Evolutionary conservation across 345 rosid species (phyloP), one percentile per base, ranked within the genome.

Genomic region (Punica granatum): DNA sequence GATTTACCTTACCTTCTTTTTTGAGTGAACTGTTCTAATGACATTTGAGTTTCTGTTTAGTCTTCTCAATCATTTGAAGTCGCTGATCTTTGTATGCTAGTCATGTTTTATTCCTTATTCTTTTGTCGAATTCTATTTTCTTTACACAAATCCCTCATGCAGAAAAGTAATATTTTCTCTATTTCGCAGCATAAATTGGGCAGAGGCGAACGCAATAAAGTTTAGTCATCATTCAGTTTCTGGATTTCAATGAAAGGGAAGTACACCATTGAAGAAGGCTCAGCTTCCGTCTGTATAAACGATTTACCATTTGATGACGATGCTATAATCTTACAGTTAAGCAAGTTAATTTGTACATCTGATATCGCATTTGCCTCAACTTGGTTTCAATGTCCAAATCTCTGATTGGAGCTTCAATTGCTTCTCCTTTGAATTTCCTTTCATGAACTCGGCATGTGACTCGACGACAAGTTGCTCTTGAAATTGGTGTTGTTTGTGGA

Each of bases 131-230:
- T 21, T 46, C n/a, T 51, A n/a, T 51, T 51, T 28, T 51, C 58
- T n/a, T 51, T 37, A 37, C 11, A 37, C 6, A 37, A 37, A 48
- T 4, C 5, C 7, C 7, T 26, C n/a, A 19, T 0, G 19, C 8
- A 19, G 13, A 15, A 43, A 13, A 43, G 15, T 49, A 7, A 49
- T 12, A 1, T 51, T 51, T 16, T 13, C 11, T 56, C 19, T 56
- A 11, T 68, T 75, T 41, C 31, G 44, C 82, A 88, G 98, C 85
- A 92, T 78, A 92, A 92, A 80, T 68, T 90, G 78, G 84, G 78
- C 56, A 88, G 96, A 81, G 84, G 84, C 69, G 77, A 88, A 79
- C 96, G 98, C 2, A 97, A 92, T 70, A 92, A 90, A 73, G 78
- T 92, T 73, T 93, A 87, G 80, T 23, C 8, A 51, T 9, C 28